phyloP scores from a whole-genome alignment of 345 rosid genomes.

The Ailanthus altissimus region DNA sequence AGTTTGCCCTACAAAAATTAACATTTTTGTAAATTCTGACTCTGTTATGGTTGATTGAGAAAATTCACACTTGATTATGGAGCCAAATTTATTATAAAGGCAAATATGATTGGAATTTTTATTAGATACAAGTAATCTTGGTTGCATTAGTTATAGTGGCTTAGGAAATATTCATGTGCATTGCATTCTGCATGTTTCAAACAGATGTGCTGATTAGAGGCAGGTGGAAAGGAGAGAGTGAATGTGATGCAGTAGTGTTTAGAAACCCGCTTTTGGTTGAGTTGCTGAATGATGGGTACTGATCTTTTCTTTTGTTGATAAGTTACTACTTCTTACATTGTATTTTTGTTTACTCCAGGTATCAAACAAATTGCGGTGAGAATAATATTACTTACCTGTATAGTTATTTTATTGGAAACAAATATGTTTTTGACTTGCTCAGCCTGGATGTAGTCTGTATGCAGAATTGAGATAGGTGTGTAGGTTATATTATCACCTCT shows the following conservation, averaged over 20 bases:
- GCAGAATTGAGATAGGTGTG: not conserved
- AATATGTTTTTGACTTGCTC: not conserved
- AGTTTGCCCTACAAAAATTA: constrained; percentile 37
- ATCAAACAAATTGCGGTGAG: not conserved
- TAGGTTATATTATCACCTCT: not conserved
- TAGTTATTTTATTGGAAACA: not conserved
- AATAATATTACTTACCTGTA: not conserved
- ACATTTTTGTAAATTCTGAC: not conserved
- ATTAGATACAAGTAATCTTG: not conserved
- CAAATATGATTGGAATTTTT: not conserved
- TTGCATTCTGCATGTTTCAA: not conserved
- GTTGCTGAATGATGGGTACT: not conserved
- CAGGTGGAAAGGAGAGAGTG: not conserved
- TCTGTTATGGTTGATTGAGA: constrained; percentile 5
- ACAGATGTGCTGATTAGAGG: not conserved
- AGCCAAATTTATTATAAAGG: not conserved
- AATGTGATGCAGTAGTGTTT: not conserved
- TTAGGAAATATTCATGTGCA: not conserved
- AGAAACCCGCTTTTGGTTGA: not conserved
- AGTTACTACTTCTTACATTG: not conserved
- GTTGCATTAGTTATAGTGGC: not conserved
- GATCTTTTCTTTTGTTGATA: not conserved
- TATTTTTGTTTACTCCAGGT: no score
- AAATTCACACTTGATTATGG: not conserved
- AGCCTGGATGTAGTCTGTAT: not conserved